phyloP scores from a whole-genome alignment of 2,329 filamentous ascomycete species.

The Cercospora citrullina region DNA sequence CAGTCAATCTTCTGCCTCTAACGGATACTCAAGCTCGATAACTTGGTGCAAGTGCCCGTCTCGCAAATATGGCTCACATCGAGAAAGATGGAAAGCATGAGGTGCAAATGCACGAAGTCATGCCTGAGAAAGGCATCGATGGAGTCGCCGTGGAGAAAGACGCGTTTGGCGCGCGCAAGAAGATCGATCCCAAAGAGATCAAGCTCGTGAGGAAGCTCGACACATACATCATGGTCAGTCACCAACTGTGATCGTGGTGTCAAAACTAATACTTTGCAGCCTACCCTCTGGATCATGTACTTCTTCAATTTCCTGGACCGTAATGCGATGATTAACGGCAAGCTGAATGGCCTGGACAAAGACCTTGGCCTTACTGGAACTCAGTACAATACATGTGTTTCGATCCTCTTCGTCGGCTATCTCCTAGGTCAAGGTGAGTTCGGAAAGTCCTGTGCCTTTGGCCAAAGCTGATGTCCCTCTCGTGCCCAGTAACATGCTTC shows the following conservation, averaged over 20 bases:
- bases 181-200: slow-evolving; percentile 17
- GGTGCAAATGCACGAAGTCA: slow-evolving; percentile 12
- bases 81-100: slow-evolving; percentile 6
- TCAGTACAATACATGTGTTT: slow-evolving; percentile 17
- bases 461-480: background rate
- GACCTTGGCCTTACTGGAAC: slow-evolving; percentile 19
- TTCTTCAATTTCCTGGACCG: slow-evolving; percentile 26
- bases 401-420: slow-evolving; percentile 18
- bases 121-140: slow-evolving; percentile 2
- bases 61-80: background rate
- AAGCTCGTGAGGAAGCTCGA: slow-evolving; percentile 16
- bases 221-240: slow-evolving; percentile 14
- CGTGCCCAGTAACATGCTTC: slow-evolving; percentile 13
- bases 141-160: slow-evolving; percentile 13
- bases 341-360: slow-evolving; percentile 26
- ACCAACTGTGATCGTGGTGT: background rate
- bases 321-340: slow-evolving; percentile 24
- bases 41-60: background rate
- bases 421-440: slow-evolving; percentile 7
- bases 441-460: background rate
- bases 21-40: background rate
- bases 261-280: background rate
- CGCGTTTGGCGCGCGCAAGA: slow-evolving; percentile 14
- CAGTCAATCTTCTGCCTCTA: background rate
- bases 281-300: slow-evolving; percentile 20